Percentiles rank a stretch among this genome's conserved stretches.
Conservation (phyloP, 768 basidiomycete species). For the Clitopilus passeckerianus region DNA sequence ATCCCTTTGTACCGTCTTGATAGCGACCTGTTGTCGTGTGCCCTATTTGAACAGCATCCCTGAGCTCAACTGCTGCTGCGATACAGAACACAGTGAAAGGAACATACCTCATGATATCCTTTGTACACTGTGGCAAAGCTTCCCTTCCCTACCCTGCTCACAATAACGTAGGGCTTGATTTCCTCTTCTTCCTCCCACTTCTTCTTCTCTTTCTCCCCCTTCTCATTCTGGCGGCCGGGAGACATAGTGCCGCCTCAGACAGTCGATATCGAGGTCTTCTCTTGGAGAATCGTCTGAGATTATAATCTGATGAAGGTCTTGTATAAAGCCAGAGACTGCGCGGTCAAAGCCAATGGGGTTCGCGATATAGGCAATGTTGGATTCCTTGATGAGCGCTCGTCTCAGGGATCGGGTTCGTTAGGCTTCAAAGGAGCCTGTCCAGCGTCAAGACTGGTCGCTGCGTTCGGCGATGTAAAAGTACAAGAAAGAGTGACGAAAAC, state of each 20-base stretch:
- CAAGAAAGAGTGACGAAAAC: not conserved
- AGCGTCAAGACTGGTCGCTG: not conserved
- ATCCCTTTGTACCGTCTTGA: conserved; percentile 90
- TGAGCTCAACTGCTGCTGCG: not conserved
- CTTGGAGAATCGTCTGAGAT: not conserved
- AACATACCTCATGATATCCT: conserved; percentile 80
- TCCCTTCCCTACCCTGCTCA: conserved; percentile 77
- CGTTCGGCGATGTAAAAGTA: not conserved
- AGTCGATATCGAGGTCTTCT: not conserved
- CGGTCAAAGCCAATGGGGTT: not conserved
- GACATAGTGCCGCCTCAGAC: not conserved
- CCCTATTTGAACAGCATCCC: conserved; percentile 43
- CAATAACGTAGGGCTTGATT: conserved; percentile 71
- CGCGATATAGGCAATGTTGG: not conserved
- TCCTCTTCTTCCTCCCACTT: conserved; percentile 57
- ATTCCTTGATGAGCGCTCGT: not conserved
- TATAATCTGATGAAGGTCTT: not conserved
- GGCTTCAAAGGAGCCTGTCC: not conserved
- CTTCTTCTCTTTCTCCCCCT: conserved; percentile 1
- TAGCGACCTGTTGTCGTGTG: conserved; percentile 75
- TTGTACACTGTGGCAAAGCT: conserved; percentile 97
- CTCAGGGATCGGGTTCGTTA: not conserved
- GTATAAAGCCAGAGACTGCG: not conserved
- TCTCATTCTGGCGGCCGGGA: conserved; percentile 3
- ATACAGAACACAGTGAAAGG: not conserved